Evolutionary conservation across 345 rosid species (phyloP).

Genomic region (Aegle marmelos): DNA sequence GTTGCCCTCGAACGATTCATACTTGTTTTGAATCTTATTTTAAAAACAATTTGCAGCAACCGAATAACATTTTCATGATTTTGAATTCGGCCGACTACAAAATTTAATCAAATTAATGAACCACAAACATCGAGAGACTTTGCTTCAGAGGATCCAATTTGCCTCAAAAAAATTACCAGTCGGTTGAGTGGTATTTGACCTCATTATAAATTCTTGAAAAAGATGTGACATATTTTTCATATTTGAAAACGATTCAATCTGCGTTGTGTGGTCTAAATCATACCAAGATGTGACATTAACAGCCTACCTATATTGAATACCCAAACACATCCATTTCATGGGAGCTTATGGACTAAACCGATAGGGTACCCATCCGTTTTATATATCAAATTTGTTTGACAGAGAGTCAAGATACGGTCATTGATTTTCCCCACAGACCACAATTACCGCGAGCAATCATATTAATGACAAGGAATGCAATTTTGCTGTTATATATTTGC

Average conservation of each 20-base stretch:
- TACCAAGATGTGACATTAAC: constrained; percentile 7
- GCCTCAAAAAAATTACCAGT: too few species aligned
- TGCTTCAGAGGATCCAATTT: neutral
- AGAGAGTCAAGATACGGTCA: neutral
- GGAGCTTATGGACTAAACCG: neutral
- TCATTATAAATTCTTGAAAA: too few species aligned
- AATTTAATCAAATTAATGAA: neutral
- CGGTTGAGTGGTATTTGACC: too few species aligned
- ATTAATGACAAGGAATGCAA: too few species aligned
- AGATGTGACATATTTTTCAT: neutral
- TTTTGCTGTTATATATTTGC: too few species aligned
- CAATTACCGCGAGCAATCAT: too few species aligned
- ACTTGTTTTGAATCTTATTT: too few species aligned
- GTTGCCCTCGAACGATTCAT: too few species aligned
- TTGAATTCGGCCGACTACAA: too few species aligned
- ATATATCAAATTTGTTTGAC: neutral
- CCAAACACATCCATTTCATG: neutral
- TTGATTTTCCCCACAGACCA: too few species aligned
- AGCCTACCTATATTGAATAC: neutral
- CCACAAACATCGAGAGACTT: neutral
- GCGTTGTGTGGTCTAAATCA: constrained; percentile 9
- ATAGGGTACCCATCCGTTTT: neutral
- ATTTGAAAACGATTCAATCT: neutral
- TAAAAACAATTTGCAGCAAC: too few species aligned
- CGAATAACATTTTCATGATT: too few species aligned